Conservation (phyloP, 352 stramenopile species). For the Phytophthora pisi region DNA sequence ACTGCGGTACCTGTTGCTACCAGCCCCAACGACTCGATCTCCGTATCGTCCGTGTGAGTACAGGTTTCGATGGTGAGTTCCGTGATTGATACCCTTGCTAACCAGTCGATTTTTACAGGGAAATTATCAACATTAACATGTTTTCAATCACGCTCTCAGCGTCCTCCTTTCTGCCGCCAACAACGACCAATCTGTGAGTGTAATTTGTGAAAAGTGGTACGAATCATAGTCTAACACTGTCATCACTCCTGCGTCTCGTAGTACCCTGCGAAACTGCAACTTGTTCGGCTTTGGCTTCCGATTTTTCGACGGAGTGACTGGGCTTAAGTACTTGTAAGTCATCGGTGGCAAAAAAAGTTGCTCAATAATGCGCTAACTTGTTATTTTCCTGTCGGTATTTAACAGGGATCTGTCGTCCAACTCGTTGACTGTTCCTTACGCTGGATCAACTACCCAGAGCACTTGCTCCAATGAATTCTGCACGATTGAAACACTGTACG, state of each 20-base stretch:
- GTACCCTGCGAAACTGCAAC: conserved; percentile 52
- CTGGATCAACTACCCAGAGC: conserved; percentile 22
- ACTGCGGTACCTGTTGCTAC: conserved; percentile 32
- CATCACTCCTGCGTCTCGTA: not conserved
- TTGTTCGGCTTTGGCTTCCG: conserved; percentile 40
- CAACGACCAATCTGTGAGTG: conserved; percentile 35
- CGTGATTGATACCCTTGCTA: not conserved
- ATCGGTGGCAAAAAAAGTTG: not conserved
- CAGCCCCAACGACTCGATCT: conserved; percentile 9
- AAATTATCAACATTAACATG: conserved; percentile 46
- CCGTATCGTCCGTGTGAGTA: conserved; percentile 39
- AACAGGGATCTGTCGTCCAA: conserved; percentile 52
- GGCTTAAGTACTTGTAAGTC: conserved; percentile 42
- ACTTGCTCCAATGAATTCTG: conserved; percentile 36
- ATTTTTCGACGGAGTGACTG: conserved; percentile 40
- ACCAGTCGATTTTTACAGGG: conserved; percentile 10
- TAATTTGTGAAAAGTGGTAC: not conserved
- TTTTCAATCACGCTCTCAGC: conserved; percentile 34
- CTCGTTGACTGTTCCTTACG: conserved; percentile 41
- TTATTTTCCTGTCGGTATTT: not conserved
- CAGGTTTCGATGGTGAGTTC: not conserved
- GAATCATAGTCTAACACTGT: not conserved
- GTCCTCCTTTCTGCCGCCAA: conserved; percentile 34
- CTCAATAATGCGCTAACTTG: not conserved
- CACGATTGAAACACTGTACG: conserved; percentile 35